Percentiles rank a stretch among this genome's conserved stretches.
Conservation (phyloP, 192 early-diverging fungal species). For the Umbelopsis vinacea region DNA sequence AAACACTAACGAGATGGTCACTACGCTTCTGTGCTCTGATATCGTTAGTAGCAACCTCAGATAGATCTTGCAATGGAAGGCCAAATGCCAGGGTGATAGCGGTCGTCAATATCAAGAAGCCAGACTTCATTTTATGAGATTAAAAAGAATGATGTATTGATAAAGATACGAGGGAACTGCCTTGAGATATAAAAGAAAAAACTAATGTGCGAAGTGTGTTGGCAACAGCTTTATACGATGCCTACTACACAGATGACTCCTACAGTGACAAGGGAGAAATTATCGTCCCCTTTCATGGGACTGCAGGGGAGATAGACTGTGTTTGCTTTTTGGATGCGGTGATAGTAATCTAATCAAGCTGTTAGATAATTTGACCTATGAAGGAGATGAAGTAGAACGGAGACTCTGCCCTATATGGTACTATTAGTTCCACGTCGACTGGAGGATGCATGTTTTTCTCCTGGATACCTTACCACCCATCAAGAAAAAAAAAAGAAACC, state of each 20-base stretch:
- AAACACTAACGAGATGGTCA: too few relatives aligned
- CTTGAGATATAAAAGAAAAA: background rate
- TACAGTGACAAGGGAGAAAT: background rate
- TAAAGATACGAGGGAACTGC: slow-evolving; percentile 1
- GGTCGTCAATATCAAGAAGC: background rate
- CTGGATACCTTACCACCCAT: too few relatives aligned
- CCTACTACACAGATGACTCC: background rate
- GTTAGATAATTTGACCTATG: slow-evolving; percentile 2
- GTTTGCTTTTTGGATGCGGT: background rate
- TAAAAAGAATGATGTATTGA: background rate
- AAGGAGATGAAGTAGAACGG: background rate
- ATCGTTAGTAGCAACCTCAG: background rate
- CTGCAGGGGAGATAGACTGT: slow-evolving; percentile 1
- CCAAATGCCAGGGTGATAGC: slow-evolving; percentile 9
- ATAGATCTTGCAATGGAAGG: background rate
- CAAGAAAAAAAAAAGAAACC: too few relatives aligned
- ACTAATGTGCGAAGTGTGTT: too few relatives aligned
- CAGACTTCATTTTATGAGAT: slow-evolving; percentile 4
- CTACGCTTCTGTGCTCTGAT: too few relatives aligned
- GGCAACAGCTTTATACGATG: background rate
- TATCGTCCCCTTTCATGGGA: background rate
- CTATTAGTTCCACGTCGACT: background rate
- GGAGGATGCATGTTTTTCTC: too few relatives aligned
- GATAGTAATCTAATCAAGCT: slow-evolving; percentile 24
- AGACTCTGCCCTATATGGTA: background rate